Evolutionary conservation across 768 basidiomycete genomes (phyloP).

Genomic region (Phallus indusiatus): DNA sequence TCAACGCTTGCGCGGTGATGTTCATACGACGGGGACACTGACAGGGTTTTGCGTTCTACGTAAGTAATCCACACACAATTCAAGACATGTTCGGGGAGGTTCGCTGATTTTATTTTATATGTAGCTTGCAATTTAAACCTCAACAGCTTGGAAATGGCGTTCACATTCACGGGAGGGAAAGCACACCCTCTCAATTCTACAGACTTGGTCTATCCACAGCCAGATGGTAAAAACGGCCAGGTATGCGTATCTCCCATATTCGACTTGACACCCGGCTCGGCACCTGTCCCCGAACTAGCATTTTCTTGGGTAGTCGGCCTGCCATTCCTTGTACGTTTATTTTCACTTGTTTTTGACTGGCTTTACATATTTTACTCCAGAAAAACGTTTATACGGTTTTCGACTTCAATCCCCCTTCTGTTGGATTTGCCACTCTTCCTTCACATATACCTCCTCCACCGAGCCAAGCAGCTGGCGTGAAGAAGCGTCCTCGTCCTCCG

Average conservation of each 20-base stretch:
- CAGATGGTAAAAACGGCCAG: slow-evolving; percentile 25
- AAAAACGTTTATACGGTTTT: slow-evolving; percentile 52
- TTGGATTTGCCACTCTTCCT: slow-evolving; percentile 27
- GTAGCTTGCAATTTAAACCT: slow-evolving; percentile 60
- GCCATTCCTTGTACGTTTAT: slow-evolving; percentile 52
- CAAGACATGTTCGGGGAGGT: background rate
- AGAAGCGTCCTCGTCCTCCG: background rate
- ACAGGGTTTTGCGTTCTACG: slow-evolving; percentile 78
- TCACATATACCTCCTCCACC: background rate
- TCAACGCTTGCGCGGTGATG: slow-evolving; percentile 49
- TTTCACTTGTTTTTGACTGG: slow-evolving; percentile 56
- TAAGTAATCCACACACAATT: slow-evolving; percentile 26
- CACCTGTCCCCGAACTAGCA: slow-evolving; percentile 20
- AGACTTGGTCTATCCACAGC: slow-evolving; percentile 73
- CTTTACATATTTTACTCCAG: slow-evolving; percentile 25
- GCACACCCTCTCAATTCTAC: slow-evolving; percentile 61
- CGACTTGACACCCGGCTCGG: slow-evolving; percentile 49
- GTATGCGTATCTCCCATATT: slow-evolving; percentile 64
- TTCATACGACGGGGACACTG: slow-evolving; percentile 31
- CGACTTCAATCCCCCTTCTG: slow-evolving; percentile 35
- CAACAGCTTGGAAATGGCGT: slow-evolving; percentile 36
- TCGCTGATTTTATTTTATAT: background rate
- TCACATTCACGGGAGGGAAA: slow-evolving; percentile 71
- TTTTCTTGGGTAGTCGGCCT: slow-evolving; percentile 60
- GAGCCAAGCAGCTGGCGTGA: background rate